Evolutionary conservation across 2,329 filamentous ascomycete genomes (phyloP).

Genomic region (Ophiognomonia clavigignenti-juglandacearum): DNA sequence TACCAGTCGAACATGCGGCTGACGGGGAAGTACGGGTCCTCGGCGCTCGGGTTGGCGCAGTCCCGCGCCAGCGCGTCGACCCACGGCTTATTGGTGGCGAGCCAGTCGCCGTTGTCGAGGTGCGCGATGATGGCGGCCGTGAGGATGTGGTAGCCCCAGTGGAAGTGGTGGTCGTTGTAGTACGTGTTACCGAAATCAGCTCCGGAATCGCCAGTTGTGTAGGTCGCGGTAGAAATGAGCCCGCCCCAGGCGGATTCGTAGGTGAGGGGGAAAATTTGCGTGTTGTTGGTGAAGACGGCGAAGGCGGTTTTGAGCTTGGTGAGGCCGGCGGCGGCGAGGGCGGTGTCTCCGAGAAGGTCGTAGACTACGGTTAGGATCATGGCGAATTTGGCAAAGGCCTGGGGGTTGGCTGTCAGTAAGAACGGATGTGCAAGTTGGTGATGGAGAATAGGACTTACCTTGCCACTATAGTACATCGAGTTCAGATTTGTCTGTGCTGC

Average conservation of each 20-base stretch:
- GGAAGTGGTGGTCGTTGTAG: constrained; percentile 74
- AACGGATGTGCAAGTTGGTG: too few species aligned
- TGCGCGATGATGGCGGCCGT: constrained; percentile 77
- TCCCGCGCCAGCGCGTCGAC: constrained; percentile 84
- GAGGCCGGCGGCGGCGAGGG: constrained; percentile 53
- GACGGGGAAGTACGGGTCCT: constrained; percentile 74
- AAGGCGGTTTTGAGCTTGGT: constrained; percentile 62
- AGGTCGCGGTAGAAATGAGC: constrained; percentile 71
- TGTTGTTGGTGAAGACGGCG: constrained; percentile 60
- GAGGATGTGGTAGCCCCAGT: constrained; percentile 87
- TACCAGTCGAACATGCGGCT: constrained; percentile 90
- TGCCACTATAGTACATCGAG: constrained; percentile 93
- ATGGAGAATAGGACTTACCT: constrained; percentile 43
- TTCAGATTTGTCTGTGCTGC: constrained; percentile 66
- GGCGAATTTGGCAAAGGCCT: constrained; percentile 73
- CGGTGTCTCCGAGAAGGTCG: constrained; percentile 55
- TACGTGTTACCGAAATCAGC: constrained; percentile 87
- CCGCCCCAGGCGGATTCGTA: constrained; percentile 73
- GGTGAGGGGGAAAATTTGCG: constrained; percentile 60
- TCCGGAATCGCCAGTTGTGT: constrained; percentile 61
- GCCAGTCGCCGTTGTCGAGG: constrained; percentile 72
- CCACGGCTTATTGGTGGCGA: constrained; percentile 64
- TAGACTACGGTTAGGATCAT: constrained; percentile 60
- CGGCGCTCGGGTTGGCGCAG: constrained; percentile 65
- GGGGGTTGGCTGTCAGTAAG: constrained; percentile 13